These are phyloP conservation scores for Heimioporus sp. DNA, from an alignment of 768 basidiomycete genomes.

Conservation along the genomic window DNA sequence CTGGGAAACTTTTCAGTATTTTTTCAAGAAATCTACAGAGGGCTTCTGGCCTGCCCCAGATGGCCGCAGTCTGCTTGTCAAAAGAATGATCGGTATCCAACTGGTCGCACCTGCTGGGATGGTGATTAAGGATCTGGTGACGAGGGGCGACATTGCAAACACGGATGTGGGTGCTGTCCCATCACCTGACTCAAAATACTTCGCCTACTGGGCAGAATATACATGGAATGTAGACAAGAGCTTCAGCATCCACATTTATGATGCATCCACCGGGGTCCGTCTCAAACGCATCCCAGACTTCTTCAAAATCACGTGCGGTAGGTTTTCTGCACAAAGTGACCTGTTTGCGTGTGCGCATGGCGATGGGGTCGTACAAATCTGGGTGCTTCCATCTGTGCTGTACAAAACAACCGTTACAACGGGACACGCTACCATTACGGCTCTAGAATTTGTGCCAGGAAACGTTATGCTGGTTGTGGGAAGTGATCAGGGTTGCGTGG, in stretches of 20 bases:
- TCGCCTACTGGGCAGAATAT: slow-evolving; percentile 19
- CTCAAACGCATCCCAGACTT: slow-evolving; percentile 15
- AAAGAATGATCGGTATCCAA: slow-evolving; percentile 7
- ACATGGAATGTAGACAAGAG: slow-evolving; percentile 13
- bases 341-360: slow-evolving; percentile 16
- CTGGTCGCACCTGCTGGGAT: neutral
- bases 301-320: slow-evolving; percentile 8
- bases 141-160: slow-evolving; percentile 6
- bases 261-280: slow-evolving; percentile 11
- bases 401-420: slow-evolving; percentile 10
- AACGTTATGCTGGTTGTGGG: slow-evolving; percentile 5
- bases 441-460: slow-evolving; percentile 13
- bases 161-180: neutral
- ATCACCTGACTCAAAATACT: slow-evolving; percentile 16
- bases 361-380: slow-evolving; percentile 14
- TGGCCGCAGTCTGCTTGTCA: slow-evolving; percentile 10
- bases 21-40: neutral
- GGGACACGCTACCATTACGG: slow-evolving; percentile 9
- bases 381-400: slow-evolving; percentile 11
- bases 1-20: slow-evolving; percentile 5
- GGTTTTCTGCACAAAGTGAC: slow-evolving; percentile 13
- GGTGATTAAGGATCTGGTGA: slow-evolving; percentile 9
- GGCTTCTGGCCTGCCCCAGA: slow-evolving; percentile 13
- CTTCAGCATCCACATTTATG: slow-evolving; percentile 18
- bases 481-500: slow-evolving; percentile 9